Conservation (phyloP, 192 early-diverging fungal genomes). For the Coemansia asiatica region DNA sequence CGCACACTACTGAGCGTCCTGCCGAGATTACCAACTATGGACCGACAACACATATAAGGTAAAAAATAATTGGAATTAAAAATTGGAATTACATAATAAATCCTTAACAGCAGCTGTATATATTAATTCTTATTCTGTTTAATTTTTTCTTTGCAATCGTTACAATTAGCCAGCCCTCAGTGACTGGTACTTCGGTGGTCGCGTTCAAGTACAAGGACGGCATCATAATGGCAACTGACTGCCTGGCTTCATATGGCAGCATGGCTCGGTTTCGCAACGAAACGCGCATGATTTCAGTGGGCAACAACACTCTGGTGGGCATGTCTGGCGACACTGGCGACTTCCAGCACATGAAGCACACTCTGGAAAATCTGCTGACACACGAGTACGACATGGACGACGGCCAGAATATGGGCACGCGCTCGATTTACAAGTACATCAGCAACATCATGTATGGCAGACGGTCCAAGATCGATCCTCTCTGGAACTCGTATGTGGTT, state of each 20-base stretch:
- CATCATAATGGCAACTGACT: conserved; percentile 95
- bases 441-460: conserved; percentile 89
- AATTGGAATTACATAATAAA: no score
- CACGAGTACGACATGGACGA: conserved; percentile 88
- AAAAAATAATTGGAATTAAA: neutral
- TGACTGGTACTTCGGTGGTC: conserved; percentile 92
- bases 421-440: conserved; percentile 89
- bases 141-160: neutral
- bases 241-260: conserved; percentile 92
- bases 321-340: conserved; percentile 93
- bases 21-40: neutral
- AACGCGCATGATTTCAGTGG: conserved; percentile 76
- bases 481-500: conserved; percentile 95
- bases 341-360: conserved; percentile 87
- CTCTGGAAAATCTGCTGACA: conserved; percentile 78
- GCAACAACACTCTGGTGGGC: conserved; percentile 84
- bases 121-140: neutral
- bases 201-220: conserved; percentile 96
- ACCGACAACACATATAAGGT: conserved; percentile 11
- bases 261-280: conserved; percentile 89
- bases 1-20: conserved; percentile 5
- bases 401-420: conserved; percentile 79
- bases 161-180: conserved; percentile 62
- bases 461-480: conserved; percentile 84
- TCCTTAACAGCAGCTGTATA: neutral